Conservation (phyloP, 805 yeast species). For the Saturnispora zaruensis region DNA sequence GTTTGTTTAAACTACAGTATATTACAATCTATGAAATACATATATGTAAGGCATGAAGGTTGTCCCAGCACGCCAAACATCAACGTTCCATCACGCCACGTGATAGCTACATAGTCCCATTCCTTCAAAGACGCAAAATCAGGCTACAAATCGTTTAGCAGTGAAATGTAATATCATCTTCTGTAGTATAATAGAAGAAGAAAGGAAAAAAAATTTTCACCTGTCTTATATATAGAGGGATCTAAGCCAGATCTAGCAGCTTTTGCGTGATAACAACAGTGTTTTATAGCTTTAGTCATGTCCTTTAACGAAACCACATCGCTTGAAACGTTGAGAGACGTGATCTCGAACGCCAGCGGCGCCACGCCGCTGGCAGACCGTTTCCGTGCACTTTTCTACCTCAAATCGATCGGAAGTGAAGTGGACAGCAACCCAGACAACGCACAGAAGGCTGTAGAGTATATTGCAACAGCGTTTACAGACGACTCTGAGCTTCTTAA, state of each 20-base stretch:
- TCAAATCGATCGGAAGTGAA: constrained; percentile 80
- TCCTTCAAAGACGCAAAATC: not conserved
- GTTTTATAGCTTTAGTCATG: too few species aligned
- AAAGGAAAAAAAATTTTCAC: not conserved
- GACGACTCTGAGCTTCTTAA: constrained; percentile 85
- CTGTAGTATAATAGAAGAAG: not conserved
- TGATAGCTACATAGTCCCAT: not conserved
- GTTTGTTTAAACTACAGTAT: not conserved
- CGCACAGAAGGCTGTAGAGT: constrained; percentile 64
- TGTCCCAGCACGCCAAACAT: too few species aligned
- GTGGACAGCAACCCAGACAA: constrained; percentile 40
- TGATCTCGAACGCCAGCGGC: constrained; percentile 57
- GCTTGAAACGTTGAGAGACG: constrained; percentile 65
- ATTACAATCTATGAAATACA: too few species aligned
- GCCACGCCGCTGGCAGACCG: constrained; percentile 71
- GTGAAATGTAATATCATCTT: not conserved
- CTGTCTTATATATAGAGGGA: too few species aligned
- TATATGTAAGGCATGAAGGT: too few species aligned
- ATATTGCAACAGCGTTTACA: constrained; percentile 75
- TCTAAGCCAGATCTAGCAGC: too few species aligned
- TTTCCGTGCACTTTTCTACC: constrained; percentile 88
- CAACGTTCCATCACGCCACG: too few species aligned
- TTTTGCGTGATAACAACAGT: too few species aligned
- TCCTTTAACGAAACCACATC: constrained; percentile 24
- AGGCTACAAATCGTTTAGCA: not conserved